A percentile compares a stretch with the other conserved stretches of the same genome.
phyloP scores from a whole-genome alignment of 179 eudicot species.

The Pouteria campechiana region DNA sequence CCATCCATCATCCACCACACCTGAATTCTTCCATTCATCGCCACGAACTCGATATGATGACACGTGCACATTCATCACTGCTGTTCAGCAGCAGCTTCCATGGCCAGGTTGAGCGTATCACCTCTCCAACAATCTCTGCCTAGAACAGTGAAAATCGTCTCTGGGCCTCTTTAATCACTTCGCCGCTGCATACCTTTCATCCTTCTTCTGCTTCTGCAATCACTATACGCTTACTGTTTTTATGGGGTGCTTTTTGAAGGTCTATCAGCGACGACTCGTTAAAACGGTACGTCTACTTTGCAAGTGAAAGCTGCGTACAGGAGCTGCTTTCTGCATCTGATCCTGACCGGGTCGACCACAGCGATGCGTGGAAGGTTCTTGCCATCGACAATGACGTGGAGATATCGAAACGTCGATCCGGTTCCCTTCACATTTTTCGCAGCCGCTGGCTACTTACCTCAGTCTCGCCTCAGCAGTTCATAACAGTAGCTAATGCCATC shows the following conservation, averaged over 20 bases:
- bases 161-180: too few relatives aligned
- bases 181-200: too few relatives aligned
- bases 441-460: conserved; percentile 70
- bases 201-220: not conserved
- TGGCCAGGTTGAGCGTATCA: too few relatives aligned
- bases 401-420: conserved; percentile 69
- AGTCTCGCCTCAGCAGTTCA: conserved; percentile 67
- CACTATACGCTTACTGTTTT: not conserved
- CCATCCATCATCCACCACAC: too few relatives aligned
- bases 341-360: conserved; percentile 28
- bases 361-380: conserved; percentile 69
- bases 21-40: too few relatives aligned
- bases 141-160: too few relatives aligned
- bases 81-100: too few relatives aligned
- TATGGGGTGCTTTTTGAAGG: conserved; percentile 18
- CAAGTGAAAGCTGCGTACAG: conserved; percentile 86
- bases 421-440: conserved; percentile 69
- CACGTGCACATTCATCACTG: too few relatives aligned
- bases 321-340: conserved; percentile 71
- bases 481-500: conserved; percentile 81
- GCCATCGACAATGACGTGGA: conserved; percentile 53
- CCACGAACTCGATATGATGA: too few relatives aligned
- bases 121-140: too few relatives aligned
- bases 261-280: conserved; percentile 85
- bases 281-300: conserved; percentile 68